These are phyloP conservation scores for Colletotrichum melonis DNA, from an alignment of 2,329 filamentous ascomycete species.

Conservation along the genomic window DNA sequence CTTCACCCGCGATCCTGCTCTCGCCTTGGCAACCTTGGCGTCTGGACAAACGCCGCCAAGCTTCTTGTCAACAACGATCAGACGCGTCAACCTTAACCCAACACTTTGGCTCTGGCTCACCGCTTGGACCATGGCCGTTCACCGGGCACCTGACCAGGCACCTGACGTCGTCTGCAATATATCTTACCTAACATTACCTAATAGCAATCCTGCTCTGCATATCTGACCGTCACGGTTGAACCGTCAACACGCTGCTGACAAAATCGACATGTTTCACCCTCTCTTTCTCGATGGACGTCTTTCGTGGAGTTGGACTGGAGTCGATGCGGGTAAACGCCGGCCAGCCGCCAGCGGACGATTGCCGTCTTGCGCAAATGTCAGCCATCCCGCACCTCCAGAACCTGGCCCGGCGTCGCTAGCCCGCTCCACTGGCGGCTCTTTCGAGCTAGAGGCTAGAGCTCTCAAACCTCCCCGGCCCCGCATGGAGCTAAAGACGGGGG, in stretches of 20 bases:
- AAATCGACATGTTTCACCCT: background rate
- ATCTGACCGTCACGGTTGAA: background rate
- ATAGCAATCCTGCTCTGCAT: background rate
- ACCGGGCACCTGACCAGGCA: slow-evolving; percentile 16
- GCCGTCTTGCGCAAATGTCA: slow-evolving; percentile 8
- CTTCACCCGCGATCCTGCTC: slow-evolving; percentile 29
- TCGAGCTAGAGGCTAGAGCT: slow-evolving; percentile 5
- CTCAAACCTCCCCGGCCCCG: slow-evolving; percentile 23
- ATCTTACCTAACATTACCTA: slow-evolving; percentile 31
- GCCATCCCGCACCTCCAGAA: slow-evolving; percentile 11
- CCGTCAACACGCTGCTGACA: background rate
- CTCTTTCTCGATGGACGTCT: background rate
- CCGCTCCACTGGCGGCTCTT: slow-evolving; percentile 32
- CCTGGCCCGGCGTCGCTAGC: slow-evolving; percentile 16
- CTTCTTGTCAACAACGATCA: slow-evolving; percentile 34
- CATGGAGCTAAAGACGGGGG: slow-evolving; percentile 30
- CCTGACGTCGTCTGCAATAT: slow-evolving; percentile 9
- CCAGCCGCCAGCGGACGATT: background rate
- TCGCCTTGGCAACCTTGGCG: slow-evolving; percentile 34
- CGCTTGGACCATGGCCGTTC: slow-evolving; percentile 18
- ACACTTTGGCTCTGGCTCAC: slow-evolving; percentile 29
- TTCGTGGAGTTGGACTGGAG: background rate
- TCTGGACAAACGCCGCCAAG: slow-evolving; percentile 26
- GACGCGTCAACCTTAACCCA: slow-evolving; percentile 34
- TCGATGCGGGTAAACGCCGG: slow-evolving; percentile 14